phyloP scores from a whole-genome alignment of 495 filamentous ascomycete species.

The Xeromyces bisporus region DNA sequence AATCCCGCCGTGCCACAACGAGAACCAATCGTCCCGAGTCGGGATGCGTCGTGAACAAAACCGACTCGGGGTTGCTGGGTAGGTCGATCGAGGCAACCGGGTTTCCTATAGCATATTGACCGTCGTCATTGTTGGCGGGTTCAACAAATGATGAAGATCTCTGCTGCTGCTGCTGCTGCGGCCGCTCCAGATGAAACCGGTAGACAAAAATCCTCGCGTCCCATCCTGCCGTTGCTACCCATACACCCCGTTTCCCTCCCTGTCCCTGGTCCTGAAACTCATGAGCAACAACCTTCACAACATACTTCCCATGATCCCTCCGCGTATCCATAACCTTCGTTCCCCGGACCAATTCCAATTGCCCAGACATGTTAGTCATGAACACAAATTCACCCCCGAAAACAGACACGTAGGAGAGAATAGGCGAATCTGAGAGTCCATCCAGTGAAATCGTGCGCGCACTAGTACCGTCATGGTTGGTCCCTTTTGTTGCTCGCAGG shows the following conservation, averaged over 20 bases:
- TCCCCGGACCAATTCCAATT: conserved; percentile 30
- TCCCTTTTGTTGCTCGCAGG: conserved; percentile 18
- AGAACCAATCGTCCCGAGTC: conserved; percentile 29
- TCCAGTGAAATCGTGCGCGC: conserved; percentile 16
- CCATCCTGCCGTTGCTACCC: conserved; percentile 51
- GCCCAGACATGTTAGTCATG: conserved; percentile 47
- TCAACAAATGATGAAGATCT: too few species aligned
- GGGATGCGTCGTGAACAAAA: conserved; percentile 36
- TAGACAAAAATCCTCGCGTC: conserved; percentile 44
- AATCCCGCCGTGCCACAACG: conserved; percentile 42
- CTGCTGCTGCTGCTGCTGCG: too few species aligned
- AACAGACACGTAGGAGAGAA: conserved; percentile 31
- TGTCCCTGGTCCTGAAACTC: conserved; percentile 10
- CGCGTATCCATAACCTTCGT: conserved; percentile 25
- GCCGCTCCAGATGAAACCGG: conserved; percentile 5
- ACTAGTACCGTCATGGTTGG: conserved; percentile 10
- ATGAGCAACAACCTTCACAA: conserved; percentile 34
- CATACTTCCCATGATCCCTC: conserved; percentile 46
- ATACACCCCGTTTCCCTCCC: conserved; percentile 7
- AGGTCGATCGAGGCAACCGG: conserved; percentile 33
- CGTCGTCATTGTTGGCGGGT: background rate
- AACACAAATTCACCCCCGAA: conserved; percentile 21
- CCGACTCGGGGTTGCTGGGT: conserved; percentile 43
- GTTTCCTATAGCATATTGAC: conserved; percentile 10
- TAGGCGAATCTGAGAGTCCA: conserved; percentile 40